Conservation (phyloP, 768 basidiomycete species). For the Rhizopogon sp. region DNA sequence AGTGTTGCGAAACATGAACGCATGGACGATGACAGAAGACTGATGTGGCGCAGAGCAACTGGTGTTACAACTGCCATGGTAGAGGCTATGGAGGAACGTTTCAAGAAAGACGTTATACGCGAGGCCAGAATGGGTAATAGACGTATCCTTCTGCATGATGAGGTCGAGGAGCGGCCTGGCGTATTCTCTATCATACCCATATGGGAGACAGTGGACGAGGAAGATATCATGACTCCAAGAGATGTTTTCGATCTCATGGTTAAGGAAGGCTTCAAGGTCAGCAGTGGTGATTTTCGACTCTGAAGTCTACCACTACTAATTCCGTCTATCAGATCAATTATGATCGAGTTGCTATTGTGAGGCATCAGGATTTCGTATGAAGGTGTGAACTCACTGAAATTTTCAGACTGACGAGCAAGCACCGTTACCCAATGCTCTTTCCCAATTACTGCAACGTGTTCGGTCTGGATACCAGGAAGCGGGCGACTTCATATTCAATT, state of each 20-base stretch:
- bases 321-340: constrained; percentile 63
- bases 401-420: constrained; percentile 95
- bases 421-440: constrained; percentile 83
- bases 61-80: constrained; percentile 89
- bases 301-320: neutral
- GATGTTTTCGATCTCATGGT: constrained; percentile 75
- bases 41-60: constrained; percentile 58
- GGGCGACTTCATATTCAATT: constrained; percentile 89
- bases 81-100: constrained; percentile 82
- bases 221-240: constrained; percentile 83
- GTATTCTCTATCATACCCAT: constrained; percentile 88
- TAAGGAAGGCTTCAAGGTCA: constrained; percentile 72
- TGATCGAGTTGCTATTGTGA: constrained; percentile 83
- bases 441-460: constrained; percentile 73
- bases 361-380: constrained; percentile 20
- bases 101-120: constrained; percentile 83
- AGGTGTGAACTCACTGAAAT: constrained; percentile 3
- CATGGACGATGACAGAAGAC: neutral
- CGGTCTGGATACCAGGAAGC: constrained; percentile 49
- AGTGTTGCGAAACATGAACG: constrained; percentile 18
- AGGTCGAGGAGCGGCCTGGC: constrained; percentile 90
- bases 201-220: constrained; percentile 83
- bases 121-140: constrained; percentile 72
- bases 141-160: constrained; percentile 88
- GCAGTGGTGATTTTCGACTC: constrained; percentile 11